These are phyloP conservation scores for Dichomitus squalens DNA, from an alignment of 1,284 basidiomycete genomes.

Conservation along the genomic window DNA sequence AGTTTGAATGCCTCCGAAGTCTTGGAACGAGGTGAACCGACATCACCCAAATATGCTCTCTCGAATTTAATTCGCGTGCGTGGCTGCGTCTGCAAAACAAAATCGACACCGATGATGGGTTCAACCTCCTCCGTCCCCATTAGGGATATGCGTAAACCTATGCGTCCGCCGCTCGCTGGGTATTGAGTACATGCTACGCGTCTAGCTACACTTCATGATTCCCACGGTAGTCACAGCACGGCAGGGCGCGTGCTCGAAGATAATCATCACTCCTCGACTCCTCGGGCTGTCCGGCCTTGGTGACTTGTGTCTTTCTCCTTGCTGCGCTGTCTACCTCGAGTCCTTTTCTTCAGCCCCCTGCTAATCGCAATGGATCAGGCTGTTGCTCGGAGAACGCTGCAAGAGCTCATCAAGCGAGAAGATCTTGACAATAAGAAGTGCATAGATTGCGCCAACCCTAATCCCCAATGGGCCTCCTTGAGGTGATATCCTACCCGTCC, in stretches of 20 bases:
- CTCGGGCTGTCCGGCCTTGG: constrained; percentile 8
- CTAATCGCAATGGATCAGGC: constrained; percentile 61
- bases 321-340: background rate
- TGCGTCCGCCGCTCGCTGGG: background rate
- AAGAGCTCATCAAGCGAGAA: constrained; percentile 73
- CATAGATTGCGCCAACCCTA: constrained; percentile 81
- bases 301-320: background rate
- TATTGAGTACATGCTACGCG: constrained; percentile 6
- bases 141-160: no score
- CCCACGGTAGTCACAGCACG: constrained; percentile 15
- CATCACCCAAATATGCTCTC: no score
- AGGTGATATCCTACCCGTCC: constrained; percentile 43
- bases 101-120: no score
- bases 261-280: constrained; percentile 9
- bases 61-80: no score
- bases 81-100: no score
- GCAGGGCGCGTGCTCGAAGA: constrained; percentile 6
- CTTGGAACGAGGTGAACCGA: no score
- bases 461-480: constrained; percentile 91
- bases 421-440: constrained; percentile 78
- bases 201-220: constrained; percentile 13
- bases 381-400: constrained; percentile 68
- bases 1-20: constrained; percentile 3
- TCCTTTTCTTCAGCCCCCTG: background rate
- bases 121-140: background rate